Evolutionary conservation across 2,329 filamentous ascomycete genomes (phyloP).

Genomic region (Alternaria panax): DNA sequence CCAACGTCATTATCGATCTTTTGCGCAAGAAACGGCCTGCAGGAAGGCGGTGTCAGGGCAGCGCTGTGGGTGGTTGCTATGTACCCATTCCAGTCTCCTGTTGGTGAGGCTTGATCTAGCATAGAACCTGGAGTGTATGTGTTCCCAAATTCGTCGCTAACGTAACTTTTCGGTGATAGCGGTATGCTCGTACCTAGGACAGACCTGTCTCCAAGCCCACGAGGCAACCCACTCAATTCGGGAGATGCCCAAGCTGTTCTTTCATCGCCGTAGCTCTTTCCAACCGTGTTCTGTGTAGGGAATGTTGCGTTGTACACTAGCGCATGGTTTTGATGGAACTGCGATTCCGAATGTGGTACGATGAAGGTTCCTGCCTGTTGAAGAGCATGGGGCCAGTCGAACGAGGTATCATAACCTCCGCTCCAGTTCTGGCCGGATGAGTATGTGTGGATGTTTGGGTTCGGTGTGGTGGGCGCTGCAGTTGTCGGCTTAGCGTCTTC

Average conservation of each 20-base stretch:
- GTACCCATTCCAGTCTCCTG: constrained; percentile 9
- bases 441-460: background rate
- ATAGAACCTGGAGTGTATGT: constrained; percentile 16
- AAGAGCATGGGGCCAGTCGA: constrained; percentile 8
- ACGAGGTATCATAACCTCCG: background rate
- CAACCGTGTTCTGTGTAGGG: constrained; percentile 3
- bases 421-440: constrained; percentile 9
- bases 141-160: constrained; percentile 21
- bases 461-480: background rate
- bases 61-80: background rate
- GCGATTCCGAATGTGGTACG: constrained; percentile 9
- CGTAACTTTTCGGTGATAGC: constrained; percentile 32
- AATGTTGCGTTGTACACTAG: constrained; percentile 13
- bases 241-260: constrained; percentile 6
- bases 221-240: background rate
- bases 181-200: constrained; percentile 20
- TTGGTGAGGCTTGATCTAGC: constrained; percentile 9
- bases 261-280: constrained; percentile 13
- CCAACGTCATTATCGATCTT: background rate
- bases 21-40: background rate
- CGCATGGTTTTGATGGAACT: constrained; percentile 13
- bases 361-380: constrained; percentile 16
- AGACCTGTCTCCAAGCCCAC: constrained; percentile 7
- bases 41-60: background rate
- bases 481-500: constrained; percentile 1